Evolutionary conservation across 2,329 filamentous ascomycete genomes (phyloP).

Genomic region (Xylariaceae sp.): DNA sequence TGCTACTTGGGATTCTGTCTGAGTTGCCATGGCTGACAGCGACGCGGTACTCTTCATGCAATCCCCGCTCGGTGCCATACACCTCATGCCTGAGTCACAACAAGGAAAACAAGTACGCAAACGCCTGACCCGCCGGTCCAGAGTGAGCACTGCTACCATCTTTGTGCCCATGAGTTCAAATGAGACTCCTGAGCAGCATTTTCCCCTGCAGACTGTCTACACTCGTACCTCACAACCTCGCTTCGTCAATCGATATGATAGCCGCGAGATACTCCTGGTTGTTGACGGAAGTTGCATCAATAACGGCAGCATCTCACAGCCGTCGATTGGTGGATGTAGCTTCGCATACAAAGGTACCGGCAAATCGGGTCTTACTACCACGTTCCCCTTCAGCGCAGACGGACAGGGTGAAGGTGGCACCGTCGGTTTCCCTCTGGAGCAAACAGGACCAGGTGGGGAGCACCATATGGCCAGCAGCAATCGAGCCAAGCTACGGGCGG

Average conservation of each 20-base stretch:
- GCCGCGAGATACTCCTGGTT: slow-evolving; percentile 49
- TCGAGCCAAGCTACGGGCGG: slow-evolving; percentile 52
- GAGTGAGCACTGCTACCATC: slow-evolving; percentile 37
- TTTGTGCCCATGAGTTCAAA: slow-evolving; percentile 37
- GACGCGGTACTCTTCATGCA: neutral
- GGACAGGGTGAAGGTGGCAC: slow-evolving; percentile 27
- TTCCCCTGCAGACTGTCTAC: slow-evolving; percentile 42
- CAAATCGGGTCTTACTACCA: slow-evolving; percentile 13
- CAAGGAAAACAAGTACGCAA: slow-evolving; percentile 23
- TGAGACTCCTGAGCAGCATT: slow-evolving; percentile 43
- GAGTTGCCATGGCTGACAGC: neutral
- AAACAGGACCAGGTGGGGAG: slow-evolving; percentile 44
- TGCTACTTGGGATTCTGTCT: neutral
- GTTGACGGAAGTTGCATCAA: slow-evolving; percentile 50
- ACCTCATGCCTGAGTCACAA: slow-evolving; percentile 24
- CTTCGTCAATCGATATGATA: slow-evolving; percentile 45
- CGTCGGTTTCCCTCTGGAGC: slow-evolving; percentile 46
- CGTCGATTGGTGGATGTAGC: slow-evolving; percentile 36
- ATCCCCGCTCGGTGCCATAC: slow-evolving; percentile 8
- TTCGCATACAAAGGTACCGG: slow-evolving; percentile 41
- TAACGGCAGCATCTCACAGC: slow-evolving; percentile 42
- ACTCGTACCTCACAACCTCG: slow-evolving; percentile 39
- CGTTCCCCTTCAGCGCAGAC: slow-evolving; percentile 25
- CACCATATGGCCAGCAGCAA: slow-evolving; percentile 47
- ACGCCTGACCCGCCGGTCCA: slow-evolving; percentile 31